Base-by-base conservation (phyloP, 495 filamentous ascomycete genomes). In the Jackrogersella minutella region DNA sequence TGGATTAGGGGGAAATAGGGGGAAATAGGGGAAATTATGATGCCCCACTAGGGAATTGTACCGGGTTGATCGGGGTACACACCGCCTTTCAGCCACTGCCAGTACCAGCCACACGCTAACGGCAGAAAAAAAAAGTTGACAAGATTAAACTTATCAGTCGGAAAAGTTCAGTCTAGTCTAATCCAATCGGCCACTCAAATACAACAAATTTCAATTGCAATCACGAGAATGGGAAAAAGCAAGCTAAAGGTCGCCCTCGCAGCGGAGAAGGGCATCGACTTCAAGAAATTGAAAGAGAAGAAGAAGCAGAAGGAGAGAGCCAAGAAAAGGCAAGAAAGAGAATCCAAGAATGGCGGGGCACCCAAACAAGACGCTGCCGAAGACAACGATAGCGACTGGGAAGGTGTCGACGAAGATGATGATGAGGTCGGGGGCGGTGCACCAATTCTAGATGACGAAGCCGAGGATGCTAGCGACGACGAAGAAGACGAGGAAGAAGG, bases 241-340 rank as follows among this genome's bases (percentile, higher is more conserved):
- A 89, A 88, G 74, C 77, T 91, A 17, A 80, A 87, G 59, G 78
- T 84, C 66, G 88, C 89, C 31, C 82, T 92, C 6, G 86, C 87
- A 66, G 83, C 86, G 54, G 86, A 90, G 65, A 84, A 88, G 73
- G 86, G 89, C 43, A 80, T 85, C 13, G 86, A 93, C 64, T 86
- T 89, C 67, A 85, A 87, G 50, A 84, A 88, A 58, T 82, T 91
- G 74, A 85, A 87, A 64, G 76, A 83, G 58, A 77, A 82, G 70
- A 84, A 81, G 66, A 78, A 79, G 63, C 64, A 75, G 21, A 82
- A 82, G 67, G 85, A 86, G 71, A 74, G 81, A 54, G 79, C 76
- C 31, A 81, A 83, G 68, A 83, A 84, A 75, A 82, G 80, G 62
- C 84, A 83, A 71, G 72, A 72, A 62, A 69, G 64, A 64, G 75